These are phyloP conservation scores for Usnea hakonensis DNA, from an alignment of 495 filamentous ascomycete species.

Conservation along the genomic window DNA sequence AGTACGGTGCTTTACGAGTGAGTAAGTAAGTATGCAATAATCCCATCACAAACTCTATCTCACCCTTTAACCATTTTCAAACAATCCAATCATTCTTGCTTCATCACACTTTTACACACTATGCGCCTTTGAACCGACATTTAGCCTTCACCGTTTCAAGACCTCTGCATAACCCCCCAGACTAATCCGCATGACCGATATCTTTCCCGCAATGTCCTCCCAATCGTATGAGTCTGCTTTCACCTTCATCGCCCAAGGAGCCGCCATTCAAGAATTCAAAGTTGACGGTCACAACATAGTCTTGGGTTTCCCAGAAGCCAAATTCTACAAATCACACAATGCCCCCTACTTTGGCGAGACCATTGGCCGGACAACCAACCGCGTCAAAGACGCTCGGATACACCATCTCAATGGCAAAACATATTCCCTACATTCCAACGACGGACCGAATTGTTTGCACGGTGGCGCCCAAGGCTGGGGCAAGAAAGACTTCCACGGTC, in stretches of 20 bases:
- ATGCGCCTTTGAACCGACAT: too few relatives aligned
- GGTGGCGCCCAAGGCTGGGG: slow-evolving; percentile 80
- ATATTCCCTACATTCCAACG: slow-evolving; percentile 64
- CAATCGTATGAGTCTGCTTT: slow-evolving; percentile 29
- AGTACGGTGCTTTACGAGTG: too few relatives aligned
- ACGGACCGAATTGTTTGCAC: slow-evolving; percentile 73
- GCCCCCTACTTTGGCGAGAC: slow-evolving; percentile 80
- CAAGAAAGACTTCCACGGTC: slow-evolving; percentile 73
- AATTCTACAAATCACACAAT: slow-evolving; percentile 67
- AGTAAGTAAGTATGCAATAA: too few relatives aligned
- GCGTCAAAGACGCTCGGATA: slow-evolving; percentile 66
- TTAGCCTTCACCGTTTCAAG: too few relatives aligned
- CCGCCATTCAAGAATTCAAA: slow-evolving; percentile 77
- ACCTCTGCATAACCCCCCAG: not conserved
- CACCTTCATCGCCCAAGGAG: slow-evolving; percentile 75
- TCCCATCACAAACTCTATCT: too few relatives aligned
- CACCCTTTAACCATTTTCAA: too few relatives aligned
- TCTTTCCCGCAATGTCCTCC: slow-evolving; percentile 1
- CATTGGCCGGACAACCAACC: slow-evolving; percentile 88
- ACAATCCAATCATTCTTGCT: too few relatives aligned
- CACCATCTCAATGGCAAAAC: slow-evolving; percentile 60
- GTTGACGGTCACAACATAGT: slow-evolving; percentile 78
- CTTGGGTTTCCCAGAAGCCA: slow-evolving; percentile 66
- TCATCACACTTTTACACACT: not conserved
- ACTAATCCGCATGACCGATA: not conserved